phyloP scores from a whole-genome alignment of 169 alveolate species.

The Hepatocystis sp. region DNA sequence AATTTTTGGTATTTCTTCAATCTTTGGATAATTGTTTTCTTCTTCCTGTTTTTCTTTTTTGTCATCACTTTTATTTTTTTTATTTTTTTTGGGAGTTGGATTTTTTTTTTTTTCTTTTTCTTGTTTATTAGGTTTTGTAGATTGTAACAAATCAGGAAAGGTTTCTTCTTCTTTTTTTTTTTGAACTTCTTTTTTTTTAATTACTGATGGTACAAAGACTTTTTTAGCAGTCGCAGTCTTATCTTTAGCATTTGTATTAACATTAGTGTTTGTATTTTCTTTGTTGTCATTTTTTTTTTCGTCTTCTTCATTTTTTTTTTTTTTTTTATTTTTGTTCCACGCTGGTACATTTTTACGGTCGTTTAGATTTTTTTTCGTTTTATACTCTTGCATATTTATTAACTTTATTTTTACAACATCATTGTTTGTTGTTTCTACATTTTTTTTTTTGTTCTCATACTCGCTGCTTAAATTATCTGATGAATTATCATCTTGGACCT shows the following conservation, averaged over 20 bases:
- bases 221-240: neutral
- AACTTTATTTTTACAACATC: conserved; percentile 48
- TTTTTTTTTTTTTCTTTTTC: conserved; percentile 71
- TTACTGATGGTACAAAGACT: neutral
- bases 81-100: conserved; percentile 35
- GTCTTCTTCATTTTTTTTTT: conserved; percentile 11
- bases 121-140: conserved; percentile 37
- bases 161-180: conserved; percentile 21
- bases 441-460: conserved; percentile 26
- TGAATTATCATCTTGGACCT: neutral
- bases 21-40: conserved; percentile 36
- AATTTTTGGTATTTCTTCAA: conserved; percentile 55
- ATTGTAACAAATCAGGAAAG: conserved; percentile 52
- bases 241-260: neutral
- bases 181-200: neutral
- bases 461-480: conserved; percentile 7
- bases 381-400: conserved; percentile 67
- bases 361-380: conserved; percentile 59
- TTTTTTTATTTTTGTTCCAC: conserved; percentile 23
- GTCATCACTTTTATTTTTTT: conserved; percentile 35
- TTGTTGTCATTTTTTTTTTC: neutral
- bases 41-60: conserved; percentile 24
- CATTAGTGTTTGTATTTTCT: neutral
- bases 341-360: conserved; percentile 69
- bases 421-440: conserved; percentile 2